A percentile compares a stretch with the other conserved stretches of the same genome.
Conservation (phyloP, 73 alveolate species). For the Urostyla sp. region DNA sequence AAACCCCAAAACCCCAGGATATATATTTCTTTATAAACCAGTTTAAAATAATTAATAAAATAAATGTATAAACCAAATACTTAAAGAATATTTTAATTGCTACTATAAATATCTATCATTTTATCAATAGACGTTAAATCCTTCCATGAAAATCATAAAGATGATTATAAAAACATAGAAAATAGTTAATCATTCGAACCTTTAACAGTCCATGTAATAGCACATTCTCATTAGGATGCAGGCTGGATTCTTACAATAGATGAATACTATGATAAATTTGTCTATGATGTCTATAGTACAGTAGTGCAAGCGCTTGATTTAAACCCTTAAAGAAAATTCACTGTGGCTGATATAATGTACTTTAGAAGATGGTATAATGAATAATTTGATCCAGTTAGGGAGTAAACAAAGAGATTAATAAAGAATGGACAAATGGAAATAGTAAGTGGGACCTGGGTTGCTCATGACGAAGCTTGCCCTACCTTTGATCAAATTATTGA, state of each 20-base stretch:
- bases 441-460: conserved; percentile 92
- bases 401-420: conserved; percentile 76
- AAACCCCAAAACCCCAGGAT: no score
- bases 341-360: conserved; percentile 89
- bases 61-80: no score
- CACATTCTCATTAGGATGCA: conserved; percentile 93
- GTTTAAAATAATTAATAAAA: no score
- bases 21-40: no score
- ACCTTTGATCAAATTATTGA: background rate
- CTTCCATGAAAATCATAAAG: no score
- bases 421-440: conserved; percentile 84
- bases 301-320: conserved; percentile 47
- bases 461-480: conserved; percentile 93
- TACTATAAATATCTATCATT: no score
- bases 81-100: no score
- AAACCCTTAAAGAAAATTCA: conserved; percentile 75
- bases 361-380: conserved; percentile 88
- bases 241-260: conserved; percentile 91
- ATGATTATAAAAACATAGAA: background rate
- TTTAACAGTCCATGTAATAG: conserved; percentile 73
- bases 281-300: conserved; percentile 45
- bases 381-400: conserved; percentile 73
- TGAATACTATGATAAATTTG: conserved; percentile 67
- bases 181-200: background rate
- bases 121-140: no score